Evolutionary conservation across 2,329 filamentous ascomycete species (phyloP), one percentile per base, ranked within the genome.

Genomic region (Aspergillaceae sp.): DNA sequence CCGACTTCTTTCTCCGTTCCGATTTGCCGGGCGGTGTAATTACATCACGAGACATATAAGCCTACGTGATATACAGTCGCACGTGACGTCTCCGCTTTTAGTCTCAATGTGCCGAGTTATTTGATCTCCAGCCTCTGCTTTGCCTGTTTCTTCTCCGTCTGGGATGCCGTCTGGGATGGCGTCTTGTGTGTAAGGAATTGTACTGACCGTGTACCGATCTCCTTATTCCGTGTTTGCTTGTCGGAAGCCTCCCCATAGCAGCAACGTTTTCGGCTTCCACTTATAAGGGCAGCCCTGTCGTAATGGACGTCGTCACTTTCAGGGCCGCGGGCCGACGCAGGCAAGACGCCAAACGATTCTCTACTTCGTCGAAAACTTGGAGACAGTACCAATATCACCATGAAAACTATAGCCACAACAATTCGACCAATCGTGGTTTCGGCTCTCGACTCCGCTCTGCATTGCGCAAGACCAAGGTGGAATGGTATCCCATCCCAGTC

Each of bases 401-500:
- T 38, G 65, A 72, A 50, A 57, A 65, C 26, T 56, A 65, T 40
- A 61, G 56, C 7, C 50, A 67, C 42, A 62, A 69, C 41, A 40
- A 58, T 8, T 51, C 54, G 2, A 43, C 49, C 43, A 71, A 73
- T 54, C 71, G 75, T 49, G 75, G 75, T n/a, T 83, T 82, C 58
- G 60, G 73, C 46, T 74, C 76, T 34, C 69, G 79, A 51, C 65
- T 83, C 43, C 70, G 77, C 35, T 73, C 73, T 44, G 80, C 82
- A 34, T 73, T 83, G 54, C 70, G 74, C 35, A 74, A 76, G 35
- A 86, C 83, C 32, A 83, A 78, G 65, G 76, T 92, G 51, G 80
- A 86, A 72, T 96, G 90, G 90, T 87, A 89, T 67, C 87, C 86
- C 41, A 94, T 96, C 56, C 90, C 90, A 26, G 79, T 95, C 46